A percentile compares a stretch with the other conserved stretches of the same genome.
Evolutionary conservation across 2,329 filamentous ascomycete species (phyloP).

Genomic region (Zopfia rhizophila): DNA sequence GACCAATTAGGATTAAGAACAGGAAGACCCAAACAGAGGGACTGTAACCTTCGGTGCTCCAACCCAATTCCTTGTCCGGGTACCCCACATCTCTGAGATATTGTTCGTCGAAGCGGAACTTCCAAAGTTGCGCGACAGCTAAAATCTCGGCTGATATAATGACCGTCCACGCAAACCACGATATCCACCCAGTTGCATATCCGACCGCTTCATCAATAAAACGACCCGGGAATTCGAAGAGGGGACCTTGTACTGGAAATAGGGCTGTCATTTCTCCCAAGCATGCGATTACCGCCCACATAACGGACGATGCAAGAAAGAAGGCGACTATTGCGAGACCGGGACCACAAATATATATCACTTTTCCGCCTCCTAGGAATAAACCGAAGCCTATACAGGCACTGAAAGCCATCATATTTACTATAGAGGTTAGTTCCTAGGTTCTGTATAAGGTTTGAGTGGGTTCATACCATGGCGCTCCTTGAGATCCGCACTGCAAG

Average conservation of each 20-base stretch:
- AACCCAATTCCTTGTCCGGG: conserved; percentile 65
- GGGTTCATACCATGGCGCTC: conserved; percentile 35
- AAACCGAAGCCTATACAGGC: conserved; percentile 50
- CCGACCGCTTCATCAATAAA: conserved; percentile 74
- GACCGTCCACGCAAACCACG: conserved; percentile 84
- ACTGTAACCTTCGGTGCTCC: conserved; percentile 71
- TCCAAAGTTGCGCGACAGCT: conserved; percentile 54
- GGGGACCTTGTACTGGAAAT: conserved; percentile 89
- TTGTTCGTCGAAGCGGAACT: conserved; percentile 49
- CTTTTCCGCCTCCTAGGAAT: conserved; percentile 50
- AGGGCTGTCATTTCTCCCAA: conserved; percentile 88
- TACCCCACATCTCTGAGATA: conserved; percentile 46
- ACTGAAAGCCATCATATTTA: conserved; percentile 52
- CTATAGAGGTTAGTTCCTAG: conserved; percentile 2
- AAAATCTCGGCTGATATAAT: conserved; percentile 67
- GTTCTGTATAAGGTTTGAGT: background rate
- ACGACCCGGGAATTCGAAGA: conserved; percentile 87
- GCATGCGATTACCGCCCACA: conserved; percentile 51
- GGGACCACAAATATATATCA: conserved; percentile 51
- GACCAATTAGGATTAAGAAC: conserved; percentile 78
- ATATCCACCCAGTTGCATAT: conserved; percentile 59
- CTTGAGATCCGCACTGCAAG: conserved; percentile 32
- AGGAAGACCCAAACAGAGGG: conserved; percentile 75
- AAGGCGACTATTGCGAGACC: conserved; percentile 50
- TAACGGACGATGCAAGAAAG: conserved; percentile 47